Evolutionary conservation across 78 protist species (phyloP).

Genomic region (Neovahlkampfia damariscottae): DNA sequence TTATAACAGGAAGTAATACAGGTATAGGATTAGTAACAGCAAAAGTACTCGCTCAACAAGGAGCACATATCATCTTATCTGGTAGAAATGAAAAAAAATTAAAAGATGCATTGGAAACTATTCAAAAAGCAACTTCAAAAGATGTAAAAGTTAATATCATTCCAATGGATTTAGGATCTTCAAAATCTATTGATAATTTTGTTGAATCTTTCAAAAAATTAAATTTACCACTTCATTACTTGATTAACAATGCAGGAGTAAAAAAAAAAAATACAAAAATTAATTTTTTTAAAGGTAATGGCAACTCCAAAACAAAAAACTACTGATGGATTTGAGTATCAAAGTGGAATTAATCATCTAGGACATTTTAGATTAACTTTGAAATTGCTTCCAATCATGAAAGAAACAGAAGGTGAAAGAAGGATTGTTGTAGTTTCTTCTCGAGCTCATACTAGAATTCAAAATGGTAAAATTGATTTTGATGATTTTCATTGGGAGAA

Average conservation of each 20-base stretch:
- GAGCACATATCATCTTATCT: neutral
- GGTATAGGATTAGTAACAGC: conserved; percentile 20
- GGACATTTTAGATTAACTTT: neutral
- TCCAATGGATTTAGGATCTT: neutral
- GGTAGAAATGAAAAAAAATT: too few species aligned
- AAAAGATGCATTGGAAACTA: too few species aligned
- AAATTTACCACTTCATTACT: neutral
- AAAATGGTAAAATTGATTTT: too few species aligned
- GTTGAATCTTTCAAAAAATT: neutral
- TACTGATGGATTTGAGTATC: neutral
- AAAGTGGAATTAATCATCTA: conserved; percentile 5
- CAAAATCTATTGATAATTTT: neutral
- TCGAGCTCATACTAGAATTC: too few species aligned
- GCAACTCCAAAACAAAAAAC: neutral
- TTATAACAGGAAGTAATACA: conserved; percentile 15
- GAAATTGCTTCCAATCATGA: neutral
- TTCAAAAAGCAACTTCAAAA: too few species aligned
- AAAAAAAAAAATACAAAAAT: neutral
- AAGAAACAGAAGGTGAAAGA: neutral
- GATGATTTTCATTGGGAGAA: neutral
- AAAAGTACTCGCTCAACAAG: neutral
- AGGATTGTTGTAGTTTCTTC: neutral
- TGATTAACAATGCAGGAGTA: conserved; percentile 12
- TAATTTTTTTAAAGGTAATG: too few species aligned
- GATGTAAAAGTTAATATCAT: too few species aligned